Conservation (phyloP, 1,284 basidiomycete genomes). For the Macrocystidia cucumis region DNA sequence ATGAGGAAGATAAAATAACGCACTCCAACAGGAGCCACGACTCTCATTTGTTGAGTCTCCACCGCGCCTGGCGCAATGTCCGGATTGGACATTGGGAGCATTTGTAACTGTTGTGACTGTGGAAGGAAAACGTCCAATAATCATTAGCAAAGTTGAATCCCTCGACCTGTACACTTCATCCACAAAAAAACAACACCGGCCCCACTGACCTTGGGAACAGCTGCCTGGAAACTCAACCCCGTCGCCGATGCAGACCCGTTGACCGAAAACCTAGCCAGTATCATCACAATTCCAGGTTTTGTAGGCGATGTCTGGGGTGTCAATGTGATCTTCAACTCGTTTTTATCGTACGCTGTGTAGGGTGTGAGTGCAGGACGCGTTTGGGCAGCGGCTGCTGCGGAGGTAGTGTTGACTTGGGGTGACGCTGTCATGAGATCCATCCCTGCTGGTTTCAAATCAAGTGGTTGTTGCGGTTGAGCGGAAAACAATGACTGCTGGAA, state of each 20-base stretch:
- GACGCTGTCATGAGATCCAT: conserved; percentile 27
- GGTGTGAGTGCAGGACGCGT: conserved; percentile 50
- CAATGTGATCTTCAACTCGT: conserved; percentile 84
- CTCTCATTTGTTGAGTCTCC: conserved; percentile 94
- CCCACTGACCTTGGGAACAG: conserved; percentile 83
- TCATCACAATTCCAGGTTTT: conserved; percentile 84
- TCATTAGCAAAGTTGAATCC: too few species aligned
- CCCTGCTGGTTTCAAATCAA: conserved; percentile 23
- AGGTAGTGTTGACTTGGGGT: conserved; percentile 23
- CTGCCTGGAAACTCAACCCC: conserved; percentile 91
- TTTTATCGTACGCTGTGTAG: conserved; percentile 89
- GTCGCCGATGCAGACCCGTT: conserved; percentile 43
- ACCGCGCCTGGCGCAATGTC: conserved; percentile 70
- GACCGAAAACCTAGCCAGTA: conserved; percentile 84
- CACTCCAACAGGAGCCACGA: conserved; percentile 84
- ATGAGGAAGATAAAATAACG: conserved; percentile 24
- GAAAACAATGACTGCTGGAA: conserved; percentile 20
- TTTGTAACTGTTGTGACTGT: conserved; percentile 95
- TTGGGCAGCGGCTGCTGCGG: conserved; percentile 31
- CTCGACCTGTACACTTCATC: too few species aligned
- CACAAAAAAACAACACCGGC: conserved; percentile 2
- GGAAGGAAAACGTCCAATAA: conserved; percentile 6
- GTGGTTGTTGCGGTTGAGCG: conserved; percentile 18
- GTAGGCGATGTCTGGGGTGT: conserved; percentile 77
- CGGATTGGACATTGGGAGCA: conserved; percentile 93